phyloP scores from a whole-genome alignment of 2,329 filamentous ascomycete genomes.

The Fusarium nodosum region DNA sequence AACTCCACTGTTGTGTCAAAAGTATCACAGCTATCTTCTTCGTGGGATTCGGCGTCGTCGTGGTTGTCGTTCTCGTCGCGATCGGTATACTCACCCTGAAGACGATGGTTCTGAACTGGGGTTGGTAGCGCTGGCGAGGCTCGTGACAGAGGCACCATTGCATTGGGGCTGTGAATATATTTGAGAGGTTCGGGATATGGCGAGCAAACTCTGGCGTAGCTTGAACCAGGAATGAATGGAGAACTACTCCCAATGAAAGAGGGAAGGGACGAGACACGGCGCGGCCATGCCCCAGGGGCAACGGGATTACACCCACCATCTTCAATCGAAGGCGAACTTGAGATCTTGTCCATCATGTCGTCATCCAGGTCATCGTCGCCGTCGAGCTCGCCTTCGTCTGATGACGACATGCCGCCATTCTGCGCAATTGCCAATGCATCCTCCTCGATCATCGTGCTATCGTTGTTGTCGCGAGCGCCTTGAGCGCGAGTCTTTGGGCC shows the following conservation, averaged over 20 bases:
- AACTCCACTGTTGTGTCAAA: slow-evolving; percentile 31
- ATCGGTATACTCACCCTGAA: slow-evolving; percentile 62
- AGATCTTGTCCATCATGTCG: slow-evolving; percentile 98
- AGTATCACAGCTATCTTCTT: slow-evolving; percentile 24
- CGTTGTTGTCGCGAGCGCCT: slow-evolving; percentile 41
- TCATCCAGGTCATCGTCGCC: slow-evolving; percentile 82
- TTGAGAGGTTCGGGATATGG: slow-evolving; percentile 59
- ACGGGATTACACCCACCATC: slow-evolving; percentile 85
- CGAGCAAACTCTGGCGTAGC: slow-evolving; percentile 52
- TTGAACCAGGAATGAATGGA: slow-evolving; percentile 43
- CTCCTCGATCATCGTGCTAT: slow-evolving; percentile 60
- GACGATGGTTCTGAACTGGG: slow-evolving; percentile 59
- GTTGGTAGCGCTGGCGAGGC: slow-evolving; percentile 34
- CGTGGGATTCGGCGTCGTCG: slow-evolving; percentile 42
- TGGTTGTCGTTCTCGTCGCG: slow-evolving; percentile 51
- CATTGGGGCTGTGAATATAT: slow-evolving; percentile 43
- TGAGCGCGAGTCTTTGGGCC: slow-evolving; percentile 42
- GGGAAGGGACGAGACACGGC: slow-evolving; percentile 60
- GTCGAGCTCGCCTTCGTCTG: slow-evolving; percentile 74
- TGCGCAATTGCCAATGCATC: slow-evolving; percentile 72
- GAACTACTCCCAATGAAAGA: slow-evolving; percentile 53
- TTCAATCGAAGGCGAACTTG: slow-evolving; percentile 97
- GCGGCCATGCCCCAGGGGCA: slow-evolving; percentile 58
- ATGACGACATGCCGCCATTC: slow-evolving; percentile 68
- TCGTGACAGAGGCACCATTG: slow-evolving; percentile 39